phyloP scores from a whole-genome alignment of 495 filamentous ascomycete genomes.

The Penicillium cataractarum region DNA sequence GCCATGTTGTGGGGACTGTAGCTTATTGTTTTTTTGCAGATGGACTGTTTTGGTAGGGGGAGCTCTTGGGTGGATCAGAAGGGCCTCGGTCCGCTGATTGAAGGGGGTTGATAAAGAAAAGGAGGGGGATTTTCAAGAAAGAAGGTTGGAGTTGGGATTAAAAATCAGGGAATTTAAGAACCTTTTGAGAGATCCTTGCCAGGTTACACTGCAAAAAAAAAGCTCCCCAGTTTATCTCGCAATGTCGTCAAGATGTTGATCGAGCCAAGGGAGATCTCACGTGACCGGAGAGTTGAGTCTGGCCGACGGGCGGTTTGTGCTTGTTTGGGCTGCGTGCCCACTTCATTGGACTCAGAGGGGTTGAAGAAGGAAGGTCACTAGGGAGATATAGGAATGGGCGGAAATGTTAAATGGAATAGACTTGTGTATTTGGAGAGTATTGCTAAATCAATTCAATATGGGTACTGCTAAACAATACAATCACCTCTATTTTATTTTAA shows the following conservation, averaged over 20 bases:
- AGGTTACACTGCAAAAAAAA: conserved; percentile 6
- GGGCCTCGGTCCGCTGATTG: conserved; percentile 12
- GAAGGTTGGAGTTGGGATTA: not conserved
- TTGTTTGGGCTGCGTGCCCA: conserved; percentile 5
- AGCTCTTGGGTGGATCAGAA: conserved; percentile 18
- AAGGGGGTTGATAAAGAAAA: not conserved
- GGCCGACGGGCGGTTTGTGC: conserved; percentile 16
- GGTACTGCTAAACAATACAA: not conserved
- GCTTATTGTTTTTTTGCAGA: conserved; percentile 4
- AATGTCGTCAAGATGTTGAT: conserved; percentile 7
- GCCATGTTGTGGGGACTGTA: conserved; percentile 31
- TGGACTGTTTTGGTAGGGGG: conserved; percentile 14
- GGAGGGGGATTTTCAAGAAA: not conserved
- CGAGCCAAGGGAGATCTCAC: conserved; percentile 10
- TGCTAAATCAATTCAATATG: not conserved
- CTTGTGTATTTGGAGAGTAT: not conserved
- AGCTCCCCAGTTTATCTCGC: too few species aligned
- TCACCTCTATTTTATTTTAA: not conserved
- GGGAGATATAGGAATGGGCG: not conserved
- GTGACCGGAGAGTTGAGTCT: conserved; percentile 24
- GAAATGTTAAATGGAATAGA: not conserved
- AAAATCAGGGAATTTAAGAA: not conserved
- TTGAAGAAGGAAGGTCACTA: not conserved
- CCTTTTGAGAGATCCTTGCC: not conserved
- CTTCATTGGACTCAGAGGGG: not conserved